These are phyloP conservation scores for Ophiognomonia clavigignenti-juglandacearum DNA, from an alignment of 2,329 filamentous ascomycete genomes.

Conservation along the genomic window DNA sequence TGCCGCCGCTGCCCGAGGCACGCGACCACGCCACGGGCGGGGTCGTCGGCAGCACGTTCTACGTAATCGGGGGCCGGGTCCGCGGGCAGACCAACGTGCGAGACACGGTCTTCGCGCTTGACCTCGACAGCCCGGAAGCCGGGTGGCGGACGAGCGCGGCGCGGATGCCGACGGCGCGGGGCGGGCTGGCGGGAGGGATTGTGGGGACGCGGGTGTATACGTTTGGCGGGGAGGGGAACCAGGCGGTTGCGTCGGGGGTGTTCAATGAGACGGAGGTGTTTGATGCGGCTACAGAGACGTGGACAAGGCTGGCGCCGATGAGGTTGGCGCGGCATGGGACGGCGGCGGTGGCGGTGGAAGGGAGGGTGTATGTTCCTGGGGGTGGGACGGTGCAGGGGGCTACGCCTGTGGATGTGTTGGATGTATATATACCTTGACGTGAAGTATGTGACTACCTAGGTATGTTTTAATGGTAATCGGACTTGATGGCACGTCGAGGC, in stretches of 20 bases:
- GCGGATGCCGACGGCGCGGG: conserved; percentile 33
- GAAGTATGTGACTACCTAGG: too few species aligned
- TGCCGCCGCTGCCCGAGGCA: conserved; percentile 25
- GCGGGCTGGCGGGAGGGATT: conserved; percentile 26
- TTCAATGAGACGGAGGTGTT: conserved; percentile 18
- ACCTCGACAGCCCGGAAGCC: conserved; percentile 21
- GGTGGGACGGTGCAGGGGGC: background rate
- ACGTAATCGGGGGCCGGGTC: conserved; percentile 31
- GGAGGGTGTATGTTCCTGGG: conserved; percentile 1
- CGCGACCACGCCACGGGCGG: conserved; percentile 29
- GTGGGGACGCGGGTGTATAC: conserved; percentile 27
- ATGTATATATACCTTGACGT: background rate
- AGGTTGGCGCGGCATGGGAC: conserved; percentile 17
- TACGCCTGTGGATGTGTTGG: background rate
- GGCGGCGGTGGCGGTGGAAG: conserved; percentile 9
- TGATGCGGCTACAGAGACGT: conserved; percentile 14
- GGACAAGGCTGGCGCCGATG: conserved; percentile 16
- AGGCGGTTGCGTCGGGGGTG: conserved; percentile 23
- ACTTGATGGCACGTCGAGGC: too few species aligned
- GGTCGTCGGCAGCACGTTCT: conserved; percentile 28
- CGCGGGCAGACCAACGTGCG: conserved; percentile 26
- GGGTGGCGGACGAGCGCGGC: conserved; percentile 25
- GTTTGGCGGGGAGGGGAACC: conserved; percentile 34
- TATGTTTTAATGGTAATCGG: too few species aligned
- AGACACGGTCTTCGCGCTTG: conserved; percentile 30